Evolutionary conservation across 1,139 yeast species (phyloP).

Genomic region (Hyphopichia khmerensis): DNA sequence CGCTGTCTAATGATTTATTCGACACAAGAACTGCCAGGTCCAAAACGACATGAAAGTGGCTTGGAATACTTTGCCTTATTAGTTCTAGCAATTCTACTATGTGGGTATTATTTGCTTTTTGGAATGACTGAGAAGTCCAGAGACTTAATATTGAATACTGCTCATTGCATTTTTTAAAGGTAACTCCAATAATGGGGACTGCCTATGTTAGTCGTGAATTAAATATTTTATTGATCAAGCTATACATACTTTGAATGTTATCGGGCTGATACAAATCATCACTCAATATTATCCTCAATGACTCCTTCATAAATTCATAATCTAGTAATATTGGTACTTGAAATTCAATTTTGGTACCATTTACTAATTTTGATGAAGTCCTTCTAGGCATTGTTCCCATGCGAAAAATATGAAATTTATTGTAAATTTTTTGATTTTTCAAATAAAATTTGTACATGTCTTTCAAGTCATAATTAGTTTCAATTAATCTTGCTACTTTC

Average conservation of each 20-base stretch:
- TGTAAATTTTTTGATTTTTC: constrained; percentile 4
- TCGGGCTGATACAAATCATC: constrained; percentile 15
- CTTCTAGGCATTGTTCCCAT: constrained; percentile 15
- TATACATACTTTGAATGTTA: constrained; percentile 13
- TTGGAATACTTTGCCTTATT: too few relatives aligned
- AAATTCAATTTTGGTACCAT: constrained; percentile 12
- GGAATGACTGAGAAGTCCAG: constrained; percentile 17
- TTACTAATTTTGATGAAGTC: constrained; percentile 8
- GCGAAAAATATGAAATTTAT: constrained; percentile 14
- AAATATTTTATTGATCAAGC: background rate
- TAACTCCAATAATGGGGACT: constrained; percentile 21
- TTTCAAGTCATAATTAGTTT: constrained; percentile 16
- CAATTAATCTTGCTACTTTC: constrained; percentile 9
- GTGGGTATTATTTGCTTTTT: too few relatives aligned
- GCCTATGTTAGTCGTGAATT: constrained; percentile 8
- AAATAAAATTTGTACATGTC: constrained; percentile 7
- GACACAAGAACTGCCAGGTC: too few relatives aligned
- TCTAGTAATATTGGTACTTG: constrained; percentile 10
- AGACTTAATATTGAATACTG: constrained; percentile 19
- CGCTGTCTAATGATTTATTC: too few relatives aligned
- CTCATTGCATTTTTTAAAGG: constrained; percentile 11
- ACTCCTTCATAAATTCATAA: constrained; percentile 11
- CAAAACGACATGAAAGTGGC: too few relatives aligned
- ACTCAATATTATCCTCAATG: constrained; percentile 10
- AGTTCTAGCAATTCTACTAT: too few relatives aligned